phyloP scores from a whole-genome alignment of 768 basidiomycete genomes.

The Kwoniella newhampshirensis region DNA sequence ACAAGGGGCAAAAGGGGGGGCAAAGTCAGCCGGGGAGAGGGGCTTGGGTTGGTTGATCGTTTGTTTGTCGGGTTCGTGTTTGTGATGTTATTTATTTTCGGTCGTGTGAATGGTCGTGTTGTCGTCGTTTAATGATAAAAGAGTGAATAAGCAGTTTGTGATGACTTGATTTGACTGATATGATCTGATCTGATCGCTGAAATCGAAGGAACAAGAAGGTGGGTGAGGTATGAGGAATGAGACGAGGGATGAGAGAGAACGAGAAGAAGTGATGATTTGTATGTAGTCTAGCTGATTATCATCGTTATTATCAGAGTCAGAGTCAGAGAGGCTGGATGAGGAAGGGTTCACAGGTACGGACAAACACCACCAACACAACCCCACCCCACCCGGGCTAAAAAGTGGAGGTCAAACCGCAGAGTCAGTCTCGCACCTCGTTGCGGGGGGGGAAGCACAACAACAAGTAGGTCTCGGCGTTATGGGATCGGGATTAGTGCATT shows the following conservation, averaged over 20 bases:
- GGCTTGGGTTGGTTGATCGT: not conserved
- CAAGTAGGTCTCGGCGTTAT: slow-evolving; percentile 1
- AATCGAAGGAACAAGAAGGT: not conserved
- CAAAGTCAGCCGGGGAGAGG: not conserved
- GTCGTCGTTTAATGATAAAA: not conserved
- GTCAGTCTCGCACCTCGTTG: not conserved
- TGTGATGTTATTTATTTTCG: too few species aligned
- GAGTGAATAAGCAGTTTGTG: not conserved
- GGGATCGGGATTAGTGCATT: not conserved
- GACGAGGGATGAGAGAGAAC: too few species aligned
- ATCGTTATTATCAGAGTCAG: too few species aligned
- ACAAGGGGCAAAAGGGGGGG: not conserved
- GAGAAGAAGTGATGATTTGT: too few species aligned
- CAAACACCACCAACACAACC: not conserved
- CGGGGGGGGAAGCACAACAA: not conserved
- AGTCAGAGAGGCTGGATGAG: slow-evolving; percentile 1
- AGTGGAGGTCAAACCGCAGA: not conserved
- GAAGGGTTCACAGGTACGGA: slow-evolving; percentile 2
- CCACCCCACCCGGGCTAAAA: too few species aligned
- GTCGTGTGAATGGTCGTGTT: too few species aligned
- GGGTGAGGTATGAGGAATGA: not conserved
- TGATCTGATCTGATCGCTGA: too few species aligned
- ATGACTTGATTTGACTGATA: too few species aligned
- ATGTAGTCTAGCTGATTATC: too few species aligned
- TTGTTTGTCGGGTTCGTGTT: too few species aligned